Base-by-base conservation (phyloP, 345 rosid species). In the Abelmoschus esculentus region DNA sequence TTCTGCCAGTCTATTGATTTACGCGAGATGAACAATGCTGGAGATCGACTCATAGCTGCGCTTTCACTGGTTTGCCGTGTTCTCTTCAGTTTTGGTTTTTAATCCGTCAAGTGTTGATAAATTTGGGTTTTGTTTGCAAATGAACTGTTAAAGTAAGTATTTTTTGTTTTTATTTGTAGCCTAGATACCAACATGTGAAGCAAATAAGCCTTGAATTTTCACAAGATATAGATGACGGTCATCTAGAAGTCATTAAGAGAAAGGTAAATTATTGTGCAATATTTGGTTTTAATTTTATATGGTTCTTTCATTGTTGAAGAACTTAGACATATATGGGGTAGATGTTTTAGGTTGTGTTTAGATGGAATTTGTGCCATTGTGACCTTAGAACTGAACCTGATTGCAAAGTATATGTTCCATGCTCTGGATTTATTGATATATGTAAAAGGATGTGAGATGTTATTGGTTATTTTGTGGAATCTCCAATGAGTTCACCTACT, bases 131-230 rank as follows among this genome's bases (percentile, higher is more conserved):
- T 10, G 17, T 52, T 57, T 32, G 4, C 56, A 22, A 11, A 4
- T 61, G 59, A 28, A 9, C 15, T 53, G 56, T 18, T 32, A 18
- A 38, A 58, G n/a, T 31, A 26, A 31, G 7, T 59, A 44, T 40
- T 9, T n/a, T 13, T 52, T 32, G 42, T 19, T 49, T 47, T 47
- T 47, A 14, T 68, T 56, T 86, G 76, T 63, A 91, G 98, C 76
- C 90, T 42, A 87, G 98, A 71, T 91, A 89, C 83, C 78, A 47
- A 0, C 84, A 81, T 73, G 76, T 89, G 80, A 87, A 86, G 83
- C 82, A 86, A 57, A 81, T 91, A 70, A 80, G 80, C 86, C 95
- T 93, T 54, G 96, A 93, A 77, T 93, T 93, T 78, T 87, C 95
- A 0, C 97, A 86, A 77, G 92, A 83, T 81, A 72, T 90, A 56